Conservation (phyloP, 306 rosid species). For the Dalbergia oliveri region DNA sequence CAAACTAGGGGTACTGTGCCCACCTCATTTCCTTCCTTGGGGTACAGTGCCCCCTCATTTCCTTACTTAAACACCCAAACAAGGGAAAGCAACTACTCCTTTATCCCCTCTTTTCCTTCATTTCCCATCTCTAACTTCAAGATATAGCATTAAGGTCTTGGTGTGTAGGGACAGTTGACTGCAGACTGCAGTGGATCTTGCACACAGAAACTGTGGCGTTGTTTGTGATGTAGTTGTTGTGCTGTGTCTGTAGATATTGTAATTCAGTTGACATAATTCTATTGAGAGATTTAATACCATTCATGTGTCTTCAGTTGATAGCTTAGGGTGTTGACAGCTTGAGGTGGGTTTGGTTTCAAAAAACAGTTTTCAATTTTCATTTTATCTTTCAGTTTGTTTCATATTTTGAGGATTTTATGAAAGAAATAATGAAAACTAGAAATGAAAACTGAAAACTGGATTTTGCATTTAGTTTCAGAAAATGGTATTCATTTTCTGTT, state of each 20-base stretch:
- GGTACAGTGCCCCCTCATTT: constrained; percentile 4
- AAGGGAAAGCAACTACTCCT: background rate
- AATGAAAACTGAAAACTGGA: too few species aligned
- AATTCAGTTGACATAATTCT: background rate
- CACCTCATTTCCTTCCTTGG: background rate
- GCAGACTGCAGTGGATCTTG: constrained; percentile 2
- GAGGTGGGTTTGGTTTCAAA: too few species aligned
- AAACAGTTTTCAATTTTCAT: too few species aligned
- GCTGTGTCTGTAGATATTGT: background rate
- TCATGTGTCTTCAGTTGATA: constrained; percentile 2
- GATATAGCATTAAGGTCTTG: background rate
- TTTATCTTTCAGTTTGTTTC: too few species aligned
- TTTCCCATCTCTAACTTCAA: background rate
- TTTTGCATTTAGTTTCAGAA: too few species aligned
- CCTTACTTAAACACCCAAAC: background rate
- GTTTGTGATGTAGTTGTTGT: background rate
- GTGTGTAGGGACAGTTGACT: background rate
- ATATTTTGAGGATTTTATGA: too few species aligned
- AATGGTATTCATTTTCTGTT: too few species aligned
- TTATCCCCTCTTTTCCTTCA: background rate
- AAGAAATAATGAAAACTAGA: too few species aligned
- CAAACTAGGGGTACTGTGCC: background rate
- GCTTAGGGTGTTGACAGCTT: too few species aligned
- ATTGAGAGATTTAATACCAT: constrained; percentile 16
- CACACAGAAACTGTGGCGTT: background rate